phyloP scores from a whole-genome alignment of 495 filamentous ascomycete genomes.

The Darksidea phi region DNA sequence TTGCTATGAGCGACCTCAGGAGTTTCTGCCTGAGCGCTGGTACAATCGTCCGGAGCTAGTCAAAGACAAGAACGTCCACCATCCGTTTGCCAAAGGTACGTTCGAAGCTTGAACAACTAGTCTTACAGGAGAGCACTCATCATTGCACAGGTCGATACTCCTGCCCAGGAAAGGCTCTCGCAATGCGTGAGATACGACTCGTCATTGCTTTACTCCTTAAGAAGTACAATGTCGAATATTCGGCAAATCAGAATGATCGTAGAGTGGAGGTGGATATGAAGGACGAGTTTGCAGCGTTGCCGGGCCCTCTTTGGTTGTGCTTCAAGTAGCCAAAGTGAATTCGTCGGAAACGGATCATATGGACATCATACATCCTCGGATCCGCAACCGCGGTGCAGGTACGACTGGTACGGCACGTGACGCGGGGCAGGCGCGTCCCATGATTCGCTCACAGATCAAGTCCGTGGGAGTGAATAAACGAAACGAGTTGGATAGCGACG shows the following conservation, averaged over 20 bases:
- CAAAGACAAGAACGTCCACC: conserved; percentile 24
- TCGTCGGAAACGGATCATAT: too few relatives aligned
- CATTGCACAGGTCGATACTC: too few relatives aligned
- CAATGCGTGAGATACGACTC: conserved; percentile 2
- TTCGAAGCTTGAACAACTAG: too few relatives aligned
- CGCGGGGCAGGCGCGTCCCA: too few relatives aligned
- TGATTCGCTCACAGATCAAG: too few relatives aligned
- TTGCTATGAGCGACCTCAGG: background rate
- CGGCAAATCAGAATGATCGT: background rate
- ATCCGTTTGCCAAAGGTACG: conserved; percentile 22
- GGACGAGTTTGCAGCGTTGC: conserved; percentile 6
- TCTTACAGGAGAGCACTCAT: too few relatives aligned
- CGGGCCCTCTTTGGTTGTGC: background rate
- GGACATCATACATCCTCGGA: too few relatives aligned
- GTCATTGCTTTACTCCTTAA: conserved; percentile 4
- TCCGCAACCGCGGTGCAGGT: too few relatives aligned
- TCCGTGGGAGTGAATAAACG: too few relatives aligned
- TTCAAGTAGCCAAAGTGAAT: too few relatives aligned
- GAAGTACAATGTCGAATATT: conserved; percentile 4
- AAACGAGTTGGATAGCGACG: too few relatives aligned
- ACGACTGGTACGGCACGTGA: too few relatives aligned
- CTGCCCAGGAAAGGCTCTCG: conserved; percentile 16
- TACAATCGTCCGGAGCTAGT: conserved; percentile 17
- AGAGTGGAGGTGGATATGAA: conserved; percentile 9
- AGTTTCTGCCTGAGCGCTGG: conserved; percentile 32